Evolutionary conservation across 1,139 yeast species (phyloP), one percentile per base, ranked within the genome.

Genomic region (Debaryomyces coudertii): DNA sequence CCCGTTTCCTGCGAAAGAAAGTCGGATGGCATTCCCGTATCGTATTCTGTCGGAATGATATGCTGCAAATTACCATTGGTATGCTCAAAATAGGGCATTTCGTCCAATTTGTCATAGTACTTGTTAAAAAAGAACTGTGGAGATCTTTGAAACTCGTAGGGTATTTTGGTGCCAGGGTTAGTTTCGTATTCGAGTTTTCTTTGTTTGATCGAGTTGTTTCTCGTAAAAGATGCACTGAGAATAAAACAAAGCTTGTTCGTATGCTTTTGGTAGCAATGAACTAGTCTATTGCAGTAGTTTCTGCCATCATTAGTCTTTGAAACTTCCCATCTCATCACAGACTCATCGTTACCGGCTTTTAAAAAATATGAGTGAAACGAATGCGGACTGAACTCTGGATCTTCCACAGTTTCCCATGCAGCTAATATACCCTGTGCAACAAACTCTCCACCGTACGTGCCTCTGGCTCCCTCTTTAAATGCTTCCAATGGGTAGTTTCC

Each of bases 381-480:
- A 53, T 73, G 73, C 4, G 77, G 74, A 39, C 62, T 61, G 39
- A 71, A 65, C 22, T 58, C 68, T 23, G 48, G 56, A 34, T 56
- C 57, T 4, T 49, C 51, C 7, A 73, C 56, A 8, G 74, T 58
- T 40, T 61, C 69, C 71, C 73, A 71, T 1, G 73, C 75, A 0
- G 76, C 79, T 36, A 63, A 49, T 9, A 67, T 45, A 1, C 67
- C 65, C 51, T 71, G 77, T 16, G 64, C 49, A 4, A 71, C 54
- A 28, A 71, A 57, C 43, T 73, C 79, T 2, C 78, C 79, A 2
- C 79, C 79, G 52, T 65, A 73, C 2, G 71, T 63, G 1, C 77
- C 78, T 47, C 76, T 56, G 4, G 62, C 65, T 1, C 61, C 71
- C 8, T 55, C 60, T 14, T 50, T 47, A 45, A 60, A 62, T 8